Percentiles rank a stretch among this genome's conserved stretches.
Evolutionary conservation across 2,329 filamentous ascomycete genomes (phyloP).

Genomic region (Penicillium sp.): DNA sequence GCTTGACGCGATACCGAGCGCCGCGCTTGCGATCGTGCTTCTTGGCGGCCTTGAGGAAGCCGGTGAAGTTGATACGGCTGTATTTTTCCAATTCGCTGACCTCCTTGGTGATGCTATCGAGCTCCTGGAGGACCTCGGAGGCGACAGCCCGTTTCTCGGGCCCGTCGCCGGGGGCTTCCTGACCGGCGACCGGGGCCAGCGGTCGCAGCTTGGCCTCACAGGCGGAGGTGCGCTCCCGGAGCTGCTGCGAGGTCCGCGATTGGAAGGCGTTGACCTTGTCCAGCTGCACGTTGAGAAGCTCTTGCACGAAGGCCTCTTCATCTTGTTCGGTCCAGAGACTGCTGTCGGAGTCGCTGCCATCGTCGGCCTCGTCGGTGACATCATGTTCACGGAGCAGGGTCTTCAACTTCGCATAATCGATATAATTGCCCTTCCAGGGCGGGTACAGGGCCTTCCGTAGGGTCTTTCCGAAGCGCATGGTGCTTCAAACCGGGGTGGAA

Average conservation of each 20-base stretch:
- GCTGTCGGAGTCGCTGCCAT: conserved; percentile 57
- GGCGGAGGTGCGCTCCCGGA: conserved; percentile 78
- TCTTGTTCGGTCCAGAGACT: conserved; percentile 87
- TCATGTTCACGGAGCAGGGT: conserved; percentile 79
- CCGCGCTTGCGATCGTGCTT: conserved; percentile 97
- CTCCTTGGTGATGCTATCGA: conserved; percentile 87
- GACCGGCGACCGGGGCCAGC: conserved; percentile 48
- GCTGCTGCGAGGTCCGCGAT: conserved; percentile 75
- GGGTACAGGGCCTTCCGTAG: conserved; percentile 77
- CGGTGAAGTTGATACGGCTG: conserved; percentile 95
- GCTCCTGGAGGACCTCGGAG: conserved; percentile 74
- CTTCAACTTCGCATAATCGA: conserved; percentile 95
- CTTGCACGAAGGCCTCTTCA: conserved; percentile 90
- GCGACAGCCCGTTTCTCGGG: conserved; percentile 58
- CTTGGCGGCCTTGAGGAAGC: conserved; percentile 97
- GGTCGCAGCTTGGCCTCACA: conserved; percentile 69
- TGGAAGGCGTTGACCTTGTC: conserved; percentile 95
- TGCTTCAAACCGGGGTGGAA: conserved; percentile 25
- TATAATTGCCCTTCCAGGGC: conserved; percentile 92
- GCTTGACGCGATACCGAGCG: conserved; percentile 81
- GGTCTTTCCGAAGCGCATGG: conserved; percentile 93
- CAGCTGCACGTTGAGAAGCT: conserved; percentile 90
- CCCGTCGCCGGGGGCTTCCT: conserved; percentile 40
- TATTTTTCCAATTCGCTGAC: conserved; percentile 93
- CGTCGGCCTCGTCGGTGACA: conserved; percentile 50